Percentiles rank a stretch among this genome's conserved stretches.
phyloP scores from a whole-genome alignment of 2,329 filamentous ascomycete genomes.

The Coniochaeta sp. region DNA sequence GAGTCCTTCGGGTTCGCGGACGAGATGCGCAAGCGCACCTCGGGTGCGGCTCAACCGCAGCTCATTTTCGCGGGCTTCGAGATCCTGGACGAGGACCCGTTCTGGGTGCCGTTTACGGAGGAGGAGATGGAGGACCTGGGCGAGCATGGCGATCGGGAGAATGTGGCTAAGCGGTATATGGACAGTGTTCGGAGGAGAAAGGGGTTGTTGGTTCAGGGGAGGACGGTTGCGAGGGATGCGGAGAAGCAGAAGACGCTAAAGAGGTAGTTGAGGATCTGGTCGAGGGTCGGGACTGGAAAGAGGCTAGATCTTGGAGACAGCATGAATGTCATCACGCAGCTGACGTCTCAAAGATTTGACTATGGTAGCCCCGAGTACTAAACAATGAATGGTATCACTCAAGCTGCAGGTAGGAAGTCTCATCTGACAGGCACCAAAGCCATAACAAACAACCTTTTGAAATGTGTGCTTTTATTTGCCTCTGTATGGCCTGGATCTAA shows the following conservation, averaged over 20 bases:
- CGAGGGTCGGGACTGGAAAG: neutral
- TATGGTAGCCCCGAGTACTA: neutral
- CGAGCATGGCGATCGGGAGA: slow-evolving; percentile 87
- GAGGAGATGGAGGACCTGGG: slow-evolving; percentile 95
- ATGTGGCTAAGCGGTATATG: slow-evolving; percentile 94
- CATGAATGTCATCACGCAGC: neutral
- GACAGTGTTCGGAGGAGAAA: slow-evolving; percentile 81
- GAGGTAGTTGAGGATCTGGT: slow-evolving; percentile 28
- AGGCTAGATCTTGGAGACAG: neutral
- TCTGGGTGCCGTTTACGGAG: slow-evolving; percentile 95
- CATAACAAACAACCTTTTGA: neutral
- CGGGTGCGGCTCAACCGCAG: slow-evolving; percentile 84
- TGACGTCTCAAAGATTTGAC: neutral
- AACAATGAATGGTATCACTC: too few species aligned
- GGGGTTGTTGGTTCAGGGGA: slow-evolving; percentile 75
- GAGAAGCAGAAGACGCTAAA: slow-evolving; percentile 81
- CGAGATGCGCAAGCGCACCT: slow-evolving; percentile 92
- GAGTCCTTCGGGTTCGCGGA: slow-evolving; percentile 95
- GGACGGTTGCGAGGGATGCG: slow-evolving; percentile 71
- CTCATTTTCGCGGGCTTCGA: slow-evolving; percentile 91
- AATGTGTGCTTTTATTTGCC: neutral
- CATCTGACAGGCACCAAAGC: too few species aligned
- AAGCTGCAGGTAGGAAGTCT: too few species aligned
- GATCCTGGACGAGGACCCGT: slow-evolving; percentile 88
- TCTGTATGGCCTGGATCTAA: neutral